A percentile compares a stretch with the other conserved stretches of the same genome.
phyloP scores from a whole-genome alignment of 495 filamentous ascomycete genomes.

The Trichocladium antarcticum region DNA sequence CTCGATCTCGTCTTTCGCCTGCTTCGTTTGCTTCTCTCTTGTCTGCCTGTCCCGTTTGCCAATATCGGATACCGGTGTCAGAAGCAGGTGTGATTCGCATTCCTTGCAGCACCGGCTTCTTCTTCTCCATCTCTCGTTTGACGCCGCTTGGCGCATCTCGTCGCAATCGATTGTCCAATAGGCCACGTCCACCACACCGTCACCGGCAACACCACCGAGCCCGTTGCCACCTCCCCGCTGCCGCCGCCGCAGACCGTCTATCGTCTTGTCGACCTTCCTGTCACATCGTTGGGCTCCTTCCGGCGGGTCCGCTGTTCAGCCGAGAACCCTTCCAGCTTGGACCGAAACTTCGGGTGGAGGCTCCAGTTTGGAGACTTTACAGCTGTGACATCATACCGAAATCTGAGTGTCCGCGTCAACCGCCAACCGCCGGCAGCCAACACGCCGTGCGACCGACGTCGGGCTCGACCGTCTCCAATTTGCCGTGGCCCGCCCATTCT shows the following conservation, averaged over 20 bases:
- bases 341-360: background rate
- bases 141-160: background rate
- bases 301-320: background rate
- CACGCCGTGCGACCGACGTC: conserved; percentile 1
- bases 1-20: background rate
- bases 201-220: background rate
- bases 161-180: background rate
- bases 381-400: conserved; percentile 12
- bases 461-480: background rate
- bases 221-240: background rate
- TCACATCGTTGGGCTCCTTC: background rate
- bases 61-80: background rate
- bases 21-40: background rate
- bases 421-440: too few species aligned
- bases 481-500: background rate
- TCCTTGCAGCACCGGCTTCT: background rate
- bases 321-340: background rate
- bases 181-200: background rate
- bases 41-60: background rate
- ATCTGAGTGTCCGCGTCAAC: conserved; percentile 1
- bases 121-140: conserved; percentile 4
- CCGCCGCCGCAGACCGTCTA: background rate
- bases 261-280: background rate
- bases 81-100: background rate
- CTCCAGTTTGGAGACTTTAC: background rate